Conservation (phyloP, 257 asterid species). For the Solanum appendiculatum region DNA sequence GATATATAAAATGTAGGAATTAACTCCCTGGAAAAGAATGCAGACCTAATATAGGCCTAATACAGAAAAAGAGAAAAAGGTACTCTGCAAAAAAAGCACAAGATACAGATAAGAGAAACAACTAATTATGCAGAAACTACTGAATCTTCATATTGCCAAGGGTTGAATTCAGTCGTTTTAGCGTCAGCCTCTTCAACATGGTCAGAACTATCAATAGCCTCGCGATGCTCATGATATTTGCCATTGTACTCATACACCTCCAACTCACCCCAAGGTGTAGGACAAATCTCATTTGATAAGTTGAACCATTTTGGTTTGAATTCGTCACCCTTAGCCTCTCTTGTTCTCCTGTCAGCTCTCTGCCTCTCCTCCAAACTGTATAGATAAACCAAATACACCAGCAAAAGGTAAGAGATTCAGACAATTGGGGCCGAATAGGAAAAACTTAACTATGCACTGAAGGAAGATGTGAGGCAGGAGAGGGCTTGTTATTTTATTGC, state of each 20-base stretch:
- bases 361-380: slow-evolving; percentile 90
- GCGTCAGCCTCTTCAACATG: slow-evolving; percentile 14
- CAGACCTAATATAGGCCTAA: slow-evolving; percentile 2
- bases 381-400: background rate
- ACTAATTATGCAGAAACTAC: background rate
- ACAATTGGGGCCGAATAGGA: background rate
- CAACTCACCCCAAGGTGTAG: slow-evolving; percentile 97
- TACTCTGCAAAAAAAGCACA: background rate
- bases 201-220: slow-evolving; percentile 42
- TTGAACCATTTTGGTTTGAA: slow-evolving; percentile 88
- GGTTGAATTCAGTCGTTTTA: slow-evolving; percentile 60
- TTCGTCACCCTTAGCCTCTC: slow-evolving; percentile 69
- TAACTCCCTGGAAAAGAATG: background rate
- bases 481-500: background rate
- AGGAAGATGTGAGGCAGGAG: background rate
- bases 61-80: background rate
- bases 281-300: slow-evolving; percentile 48
- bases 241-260: slow-evolving; percentile 68
- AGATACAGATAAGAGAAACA: background rate
- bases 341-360: slow-evolving; percentile 78
- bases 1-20: background rate
- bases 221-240: slow-evolving; percentile 60
- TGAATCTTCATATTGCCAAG: slow-evolving; percentile 72
- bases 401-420: background rate
- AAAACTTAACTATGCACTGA: background rate